Base-by-base conservation (phyloP, 1,284 basidiomycete genomes). In the Heterobasidion irregulare region DNA sequence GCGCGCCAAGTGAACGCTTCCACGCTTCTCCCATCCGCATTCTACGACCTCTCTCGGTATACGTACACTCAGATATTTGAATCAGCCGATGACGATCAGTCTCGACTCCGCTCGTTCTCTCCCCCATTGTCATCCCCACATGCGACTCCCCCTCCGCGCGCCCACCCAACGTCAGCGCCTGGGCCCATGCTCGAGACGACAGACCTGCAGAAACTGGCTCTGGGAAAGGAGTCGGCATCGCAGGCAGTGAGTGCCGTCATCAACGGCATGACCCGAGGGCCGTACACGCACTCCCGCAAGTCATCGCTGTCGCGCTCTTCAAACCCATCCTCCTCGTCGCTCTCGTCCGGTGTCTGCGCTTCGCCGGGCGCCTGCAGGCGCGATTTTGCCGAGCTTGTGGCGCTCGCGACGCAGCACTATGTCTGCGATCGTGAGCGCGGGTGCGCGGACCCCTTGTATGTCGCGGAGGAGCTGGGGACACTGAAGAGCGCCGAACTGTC, bases 371-470 rank as follows among this genome's bases (percentile, higher is more conserved):
- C 79, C 9, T 89, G 87, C 65, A 76, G 82, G 56, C 85, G 86
- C 61, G 87, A 89, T 65, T 86, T 89, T 57, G 74, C 76, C 4
- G 87, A 89, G 66, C 77, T 89, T 36, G 82, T 87, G n/a, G 80
- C 83, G 54, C 76, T 89, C n/a, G 87, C 86, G 13, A 89, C 87
- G 34, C 86, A 89, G 63, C 86, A 89, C 63, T 89, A 89, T 62
- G 70, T 89, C 12, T 85, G 88, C 65, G 86, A 89, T 65, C 75
- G 82, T 41, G 85, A 86, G 64, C 75, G 82, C n/a, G 86, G 86
- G n/a, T 82, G 76, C 58, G 74, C 73, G 58, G 87, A 89, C 64
- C 87, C 87, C 6, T 71, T 89, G 48, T 89, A 89, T 62, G 85
- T 88, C 49, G 86, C 86, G 12, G 86, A 89, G 65, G 86, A 89